phyloP scores from a whole-genome alignment of 2,329 filamentous ascomycete species.

The Neonectria neomacrospora region DNA sequence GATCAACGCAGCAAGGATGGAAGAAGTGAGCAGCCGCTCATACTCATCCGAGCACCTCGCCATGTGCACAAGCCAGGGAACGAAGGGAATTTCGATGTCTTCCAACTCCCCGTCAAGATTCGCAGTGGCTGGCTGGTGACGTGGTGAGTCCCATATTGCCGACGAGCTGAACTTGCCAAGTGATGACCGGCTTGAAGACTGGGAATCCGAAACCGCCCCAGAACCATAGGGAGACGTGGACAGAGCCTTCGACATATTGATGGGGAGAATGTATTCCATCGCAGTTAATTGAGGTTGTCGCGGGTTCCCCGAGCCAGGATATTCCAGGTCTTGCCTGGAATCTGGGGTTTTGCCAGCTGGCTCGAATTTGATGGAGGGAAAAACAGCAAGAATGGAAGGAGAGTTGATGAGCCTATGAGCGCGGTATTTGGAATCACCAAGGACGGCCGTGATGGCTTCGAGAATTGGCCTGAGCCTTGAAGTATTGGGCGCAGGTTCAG shows the following conservation, averaged over 20 bases:
- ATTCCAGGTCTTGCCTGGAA: conserved; percentile 64
- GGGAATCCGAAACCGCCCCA: conserved; percentile 40
- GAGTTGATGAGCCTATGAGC: conserved; percentile 77
- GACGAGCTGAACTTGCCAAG: conserved; percentile 45
- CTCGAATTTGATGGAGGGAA: conserved; percentile 68
- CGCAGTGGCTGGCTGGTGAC: conserved; percentile 41
- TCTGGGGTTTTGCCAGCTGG: conserved; percentile 59
- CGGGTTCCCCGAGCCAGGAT: conserved; percentile 60
- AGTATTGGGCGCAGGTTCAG: conserved; percentile 67
- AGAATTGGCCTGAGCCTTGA: conserved; percentile 76
- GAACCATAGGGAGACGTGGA: conserved; percentile 34
- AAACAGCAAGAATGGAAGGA: conserved; percentile 75
- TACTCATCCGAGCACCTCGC: conserved; percentile 67
- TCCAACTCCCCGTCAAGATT: conserved; percentile 56
- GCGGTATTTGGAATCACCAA: conserved; percentile 82
- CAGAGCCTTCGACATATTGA: conserved; percentile 50
- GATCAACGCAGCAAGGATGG: conserved; percentile 75
- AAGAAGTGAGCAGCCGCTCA: conserved; percentile 74
- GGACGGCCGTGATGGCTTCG: conserved; percentile 79
- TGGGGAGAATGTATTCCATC: conserved; percentile 72
- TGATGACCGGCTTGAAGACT: conserved; percentile 45
- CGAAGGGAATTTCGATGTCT: conserved; percentile 74
- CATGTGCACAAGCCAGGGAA: conserved; percentile 78
- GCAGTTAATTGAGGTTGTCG: conserved; percentile 51
- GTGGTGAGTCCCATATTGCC: conserved; percentile 48